A percentile compares a stretch with the other conserved stretches of the same genome.
These are phyloP conservation scores for Geranium brycei DNA, from an alignment of 345 rosid genomes.

Conservation along the genomic window DNA sequence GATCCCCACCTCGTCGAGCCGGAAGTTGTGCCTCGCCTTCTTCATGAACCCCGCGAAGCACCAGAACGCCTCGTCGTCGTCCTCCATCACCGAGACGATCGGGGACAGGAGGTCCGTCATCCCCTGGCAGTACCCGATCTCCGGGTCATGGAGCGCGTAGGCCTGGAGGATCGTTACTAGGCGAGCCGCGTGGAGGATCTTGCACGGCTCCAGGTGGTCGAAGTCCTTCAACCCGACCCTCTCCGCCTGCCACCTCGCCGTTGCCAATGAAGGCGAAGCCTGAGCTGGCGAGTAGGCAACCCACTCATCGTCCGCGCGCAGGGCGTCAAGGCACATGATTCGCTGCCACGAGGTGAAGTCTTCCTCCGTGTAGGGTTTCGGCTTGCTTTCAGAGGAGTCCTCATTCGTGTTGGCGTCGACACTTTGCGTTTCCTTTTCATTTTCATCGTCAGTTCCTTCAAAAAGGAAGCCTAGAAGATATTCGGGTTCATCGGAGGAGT, in stretches of 20 bases:
- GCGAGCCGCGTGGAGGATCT: slow-evolving; percentile 74
- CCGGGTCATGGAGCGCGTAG: slow-evolving; percentile 71
- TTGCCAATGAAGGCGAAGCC: slow-evolving; percentile 42
- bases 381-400: slow-evolving; percentile 17
- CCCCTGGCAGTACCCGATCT: slow-evolving; percentile 87
- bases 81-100: slow-evolving; percentile 53
- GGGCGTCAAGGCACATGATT: slow-evolving; percentile 82
- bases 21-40: slow-evolving; percentile 82
- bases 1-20: slow-evolving; percentile 90
- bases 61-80: slow-evolving; percentile 78
- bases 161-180: slow-evolving; percentile 86
- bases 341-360: slow-evolving; percentile 84
- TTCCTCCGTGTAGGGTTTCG: slow-evolving; percentile 38
- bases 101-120: slow-evolving; percentile 95
- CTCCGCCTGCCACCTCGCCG: slow-evolving; percentile 47
- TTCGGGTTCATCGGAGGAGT: slow-evolving; percentile 47
- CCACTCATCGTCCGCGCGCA: slow-evolving; percentile 83
- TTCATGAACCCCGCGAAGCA: slow-evolving; percentile 91
- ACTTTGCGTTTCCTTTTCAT: slow-evolving; percentile 16
- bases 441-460: slow-evolving; percentile 21
- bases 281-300: slow-evolving; percentile 50
- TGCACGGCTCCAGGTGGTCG: slow-evolving; percentile 70
- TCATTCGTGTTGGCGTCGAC: slow-evolving; percentile 20
- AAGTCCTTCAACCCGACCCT: slow-evolving; percentile 58
- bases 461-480: slow-evolving; percentile 24